Conservation (phyloP, 2,329 filamentous ascomycete species). For the Calonectria ilicicola region DNA sequence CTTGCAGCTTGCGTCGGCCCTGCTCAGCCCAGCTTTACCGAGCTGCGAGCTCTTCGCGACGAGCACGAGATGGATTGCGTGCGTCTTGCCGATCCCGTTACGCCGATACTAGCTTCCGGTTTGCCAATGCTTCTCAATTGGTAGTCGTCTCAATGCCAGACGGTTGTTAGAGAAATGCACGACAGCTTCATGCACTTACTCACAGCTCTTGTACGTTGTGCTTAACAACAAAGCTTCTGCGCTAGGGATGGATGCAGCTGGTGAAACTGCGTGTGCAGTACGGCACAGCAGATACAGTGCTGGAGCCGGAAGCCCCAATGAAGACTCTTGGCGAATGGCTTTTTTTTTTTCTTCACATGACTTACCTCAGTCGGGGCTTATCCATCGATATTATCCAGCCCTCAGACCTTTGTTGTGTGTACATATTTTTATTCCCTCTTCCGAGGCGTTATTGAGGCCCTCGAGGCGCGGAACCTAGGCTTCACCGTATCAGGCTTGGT, state of each 20-base stretch:
- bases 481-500: background rate
- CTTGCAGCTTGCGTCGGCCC: slow-evolving; percentile 28
- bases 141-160: background rate
- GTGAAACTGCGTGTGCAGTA: slow-evolving; percentile 1
- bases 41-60: slow-evolving; percentile 25
- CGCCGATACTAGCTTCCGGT: slow-evolving; percentile 8
- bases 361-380: background rate
- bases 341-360: background rate
- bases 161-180: background rate
- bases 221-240: background rate
- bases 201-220: slow-evolving; percentile 7
- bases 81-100: slow-evolving; percentile 25
- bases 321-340: background rate
- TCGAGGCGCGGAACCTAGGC: background rate
- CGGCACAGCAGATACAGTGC: slow-evolving; percentile 2
- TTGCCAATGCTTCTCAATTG: slow-evolving; percentile 9
- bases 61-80: slow-evolving; percentile 23
- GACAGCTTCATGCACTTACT: slow-evolving; percentile 12
- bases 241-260: slow-evolving; percentile 17
- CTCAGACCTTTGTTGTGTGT: background rate
- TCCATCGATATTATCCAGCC: background rate
- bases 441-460: background rate
- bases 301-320: background rate
- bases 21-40: slow-evolving; percentile 23
- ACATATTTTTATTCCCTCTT: background rate